Conservation (phyloP, 1,284 basidiomycete genomes). For the Ustilago bromivora region DNA sequence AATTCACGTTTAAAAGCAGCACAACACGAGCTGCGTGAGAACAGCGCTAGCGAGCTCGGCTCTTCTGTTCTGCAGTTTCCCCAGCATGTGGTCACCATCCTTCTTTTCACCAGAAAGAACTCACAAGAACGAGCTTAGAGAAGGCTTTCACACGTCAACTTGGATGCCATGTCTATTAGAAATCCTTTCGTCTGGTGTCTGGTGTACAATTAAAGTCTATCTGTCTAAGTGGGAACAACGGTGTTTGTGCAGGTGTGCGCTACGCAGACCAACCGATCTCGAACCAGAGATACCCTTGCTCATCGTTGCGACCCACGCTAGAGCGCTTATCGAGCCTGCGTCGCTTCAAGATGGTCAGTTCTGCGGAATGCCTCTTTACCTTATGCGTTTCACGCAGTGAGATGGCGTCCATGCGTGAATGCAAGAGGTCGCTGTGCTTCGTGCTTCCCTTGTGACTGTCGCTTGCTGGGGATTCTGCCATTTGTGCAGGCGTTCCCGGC, state of each 20-base stretch:
- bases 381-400: constrained; percentile 1
- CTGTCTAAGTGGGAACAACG: not conserved
- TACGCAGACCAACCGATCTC: constrained; percentile 38
- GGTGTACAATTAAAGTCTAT: constrained; percentile 8
- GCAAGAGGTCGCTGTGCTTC: constrained; percentile 29
- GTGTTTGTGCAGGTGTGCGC: not conserved
- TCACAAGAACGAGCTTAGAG: not conserved
- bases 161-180: not conserved
- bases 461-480: not conserved
- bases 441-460: constrained; percentile 5
- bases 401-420: constrained; percentile 30
- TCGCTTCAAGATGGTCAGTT: constrained; percentile 26
- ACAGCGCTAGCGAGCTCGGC: not conserved
- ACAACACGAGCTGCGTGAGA: constrained; percentile 1
- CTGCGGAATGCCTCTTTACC: not conserved
- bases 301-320: constrained; percentile 42
- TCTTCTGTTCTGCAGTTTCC: not conserved
- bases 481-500: constrained; percentile 36
- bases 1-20: not conserved
- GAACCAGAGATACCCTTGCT: constrained; percentile 52
- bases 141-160: not conserved
- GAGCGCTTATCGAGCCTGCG: constrained; percentile 39
- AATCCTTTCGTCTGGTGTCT: not conserved
- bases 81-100: not conserved
- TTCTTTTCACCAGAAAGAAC: not conserved